These are phyloP conservation scores for Oropetium thomaeum DNA, from an alignment of 176 grass and related monocot genomes.

Conservation along the genomic window DNA sequence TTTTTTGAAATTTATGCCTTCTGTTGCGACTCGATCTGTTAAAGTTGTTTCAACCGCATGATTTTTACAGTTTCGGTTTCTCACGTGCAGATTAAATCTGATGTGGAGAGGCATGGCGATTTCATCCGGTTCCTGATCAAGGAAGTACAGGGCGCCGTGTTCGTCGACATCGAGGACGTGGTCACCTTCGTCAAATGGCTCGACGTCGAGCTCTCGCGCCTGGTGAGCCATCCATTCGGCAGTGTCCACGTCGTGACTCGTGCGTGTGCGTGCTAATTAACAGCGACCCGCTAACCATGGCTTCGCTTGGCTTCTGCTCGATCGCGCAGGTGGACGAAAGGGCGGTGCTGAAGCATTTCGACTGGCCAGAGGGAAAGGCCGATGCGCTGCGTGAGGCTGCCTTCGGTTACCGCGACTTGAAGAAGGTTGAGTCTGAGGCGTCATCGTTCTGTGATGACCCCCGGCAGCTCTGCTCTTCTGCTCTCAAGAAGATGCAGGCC, in stretches of 20 bases:
- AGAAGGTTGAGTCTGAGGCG: conserved; percentile 69
- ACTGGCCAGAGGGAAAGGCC: conserved; percentile 93
- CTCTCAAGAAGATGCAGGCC: conserved; percentile 93
- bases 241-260: no score
- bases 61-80: neutral
- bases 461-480: conserved; percentile 55
- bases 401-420: conserved; percentile 80
- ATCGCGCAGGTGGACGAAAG: conserved; percentile 73
- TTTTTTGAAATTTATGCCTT: no score
- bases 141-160: conserved; percentile 57
- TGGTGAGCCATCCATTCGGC: conserved; percentile 39
- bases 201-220: conserved; percentile 89
- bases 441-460: conserved; percentile 55
- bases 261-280: neutral
- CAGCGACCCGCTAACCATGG: neutral
- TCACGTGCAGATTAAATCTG: conserved; percentile 65
- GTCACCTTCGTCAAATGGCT: conserved; percentile 99
- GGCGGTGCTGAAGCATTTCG: conserved; percentile 94
- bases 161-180: conserved; percentile 80
- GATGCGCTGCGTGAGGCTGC: conserved; percentile 88
- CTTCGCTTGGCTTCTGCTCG: neutral
- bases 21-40: neutral
- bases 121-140: conserved; percentile 95
- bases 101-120: conserved; percentile 91
- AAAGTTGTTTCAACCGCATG: neutral